A percentile compares a stretch with the other conserved stretches of the same genome.
These are phyloP conservation scores for Cordia subcordata DNA, from an alignment of 257 asterid species.

Conservation along the genomic window DNA sequence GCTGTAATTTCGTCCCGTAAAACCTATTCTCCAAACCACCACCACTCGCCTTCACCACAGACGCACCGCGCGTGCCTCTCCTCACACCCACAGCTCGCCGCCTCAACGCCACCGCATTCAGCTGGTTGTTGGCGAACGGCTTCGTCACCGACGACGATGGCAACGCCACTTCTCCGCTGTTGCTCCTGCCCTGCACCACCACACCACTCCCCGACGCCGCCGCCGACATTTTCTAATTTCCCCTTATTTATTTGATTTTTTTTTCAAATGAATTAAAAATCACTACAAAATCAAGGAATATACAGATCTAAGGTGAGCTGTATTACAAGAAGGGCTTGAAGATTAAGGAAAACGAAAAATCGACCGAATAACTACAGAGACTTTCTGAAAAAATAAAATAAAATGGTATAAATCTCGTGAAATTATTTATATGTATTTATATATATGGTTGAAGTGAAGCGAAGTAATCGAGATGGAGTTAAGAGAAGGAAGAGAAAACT, in stretches of 20 bases:
- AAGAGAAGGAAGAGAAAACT: too few species aligned
- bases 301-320: background rate
- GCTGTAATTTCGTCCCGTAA: constrained; percentile 37
- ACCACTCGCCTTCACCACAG: constrained; percentile 19
- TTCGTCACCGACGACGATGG: constrained; percentile 16
- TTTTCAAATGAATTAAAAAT: too few species aligned
- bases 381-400: too few species aligned
- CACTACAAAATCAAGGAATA: background rate
- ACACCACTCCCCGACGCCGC: too few species aligned
- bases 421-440: too few species aligned
- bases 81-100: constrained; percentile 26
- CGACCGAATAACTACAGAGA: too few species aligned
- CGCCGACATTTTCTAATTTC: background rate
- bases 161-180: constrained; percentile 13
- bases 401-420: too few species aligned
- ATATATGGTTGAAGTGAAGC: too few species aligned
- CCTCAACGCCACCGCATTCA: constrained; percentile 63
- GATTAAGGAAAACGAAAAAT: too few species aligned
- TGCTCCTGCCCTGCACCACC: constrained; percentile 34
- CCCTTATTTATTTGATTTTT: background rate
- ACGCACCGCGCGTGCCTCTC: constrained; percentile 19
- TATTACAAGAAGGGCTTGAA: too few species aligned
- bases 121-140: constrained; percentile 58
- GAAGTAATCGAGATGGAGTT: background rate
- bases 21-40: constrained; percentile 38